Conservation (phyloP, 1,139 yeast species). For the Yamadazyma friedrichii region DNA sequence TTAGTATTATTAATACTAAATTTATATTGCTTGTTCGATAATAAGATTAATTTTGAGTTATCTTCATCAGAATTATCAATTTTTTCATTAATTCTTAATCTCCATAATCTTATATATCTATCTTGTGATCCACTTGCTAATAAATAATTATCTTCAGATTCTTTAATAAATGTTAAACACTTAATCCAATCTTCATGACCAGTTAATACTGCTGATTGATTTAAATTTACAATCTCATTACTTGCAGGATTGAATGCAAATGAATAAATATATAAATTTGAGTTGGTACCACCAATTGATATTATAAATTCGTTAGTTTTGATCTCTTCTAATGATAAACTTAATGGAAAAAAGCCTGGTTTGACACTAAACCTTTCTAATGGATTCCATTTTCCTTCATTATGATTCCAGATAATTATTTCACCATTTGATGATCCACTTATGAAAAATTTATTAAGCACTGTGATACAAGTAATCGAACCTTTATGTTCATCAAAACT, state of each 20-base stretch:
- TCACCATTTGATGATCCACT: constrained; percentile 71
- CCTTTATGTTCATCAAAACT: constrained; percentile 37
- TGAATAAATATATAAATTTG: constrained; percentile 55
- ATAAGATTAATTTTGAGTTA: constrained; percentile 47
- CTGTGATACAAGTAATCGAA: constrained; percentile 52
- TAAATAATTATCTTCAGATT: constrained; percentile 48
- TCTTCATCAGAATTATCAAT: constrained; percentile 62
- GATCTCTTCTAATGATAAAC: constrained; percentile 53
- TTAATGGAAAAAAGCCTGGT: constrained; percentile 62
- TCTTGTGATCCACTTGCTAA: constrained; percentile 91
- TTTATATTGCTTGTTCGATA: constrained; percentile 64
- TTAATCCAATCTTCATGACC: constrained; percentile 97
- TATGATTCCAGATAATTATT: constrained; percentile 49
- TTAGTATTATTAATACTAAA: constrained; percentile 39
- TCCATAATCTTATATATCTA: constrained; percentile 85
- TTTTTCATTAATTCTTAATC: constrained; percentile 55
- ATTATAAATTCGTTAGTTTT: constrained; percentile 45
- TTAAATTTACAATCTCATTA: constrained; percentile 17
- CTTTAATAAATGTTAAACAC: constrained; percentile 58
- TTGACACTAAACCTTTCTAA: constrained; percentile 32
- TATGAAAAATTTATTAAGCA: constrained; percentile 36
- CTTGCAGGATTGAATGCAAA: constrained; percentile 23
- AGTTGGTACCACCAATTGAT: constrained; percentile 82
- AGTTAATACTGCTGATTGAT: constrained; percentile 52
- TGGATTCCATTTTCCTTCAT: constrained; percentile 9